These are phyloP conservation scores for Colletotrichum eleusines DNA, from an alignment of 2,329 filamentous ascomycete species.

Conservation along the genomic window DNA sequence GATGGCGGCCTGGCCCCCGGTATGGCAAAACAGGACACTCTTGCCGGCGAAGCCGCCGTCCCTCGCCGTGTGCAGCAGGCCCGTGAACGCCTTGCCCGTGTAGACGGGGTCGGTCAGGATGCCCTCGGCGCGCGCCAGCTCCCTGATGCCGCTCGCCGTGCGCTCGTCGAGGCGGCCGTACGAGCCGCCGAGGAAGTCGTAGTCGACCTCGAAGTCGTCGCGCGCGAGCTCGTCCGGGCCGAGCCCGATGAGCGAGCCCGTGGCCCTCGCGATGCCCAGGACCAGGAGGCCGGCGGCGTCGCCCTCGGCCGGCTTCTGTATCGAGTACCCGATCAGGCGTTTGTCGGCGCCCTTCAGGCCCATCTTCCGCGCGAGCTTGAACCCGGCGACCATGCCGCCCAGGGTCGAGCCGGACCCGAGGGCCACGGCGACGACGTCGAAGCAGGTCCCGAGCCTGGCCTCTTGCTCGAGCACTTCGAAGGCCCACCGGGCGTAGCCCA, in stretches of 20 bases:
- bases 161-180: slow-evolving; percentile 36
- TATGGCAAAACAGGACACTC: slow-evolving; percentile 40
- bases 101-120: slow-evolving; percentile 35
- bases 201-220: slow-evolving; percentile 38
- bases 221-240: slow-evolving; percentile 13
- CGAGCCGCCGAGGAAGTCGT: slow-evolving; percentile 8
- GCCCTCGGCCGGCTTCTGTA: neutral
- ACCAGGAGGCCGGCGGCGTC: slow-evolving; percentile 6
- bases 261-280: slow-evolving; percentile 23
- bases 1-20: slow-evolving; percentile 38
- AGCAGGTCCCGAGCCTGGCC: slow-evolving; percentile 64
- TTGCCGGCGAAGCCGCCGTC: slow-evolving; percentile 18
- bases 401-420: slow-evolving; percentile 74
- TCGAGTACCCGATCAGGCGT: slow-evolving; percentile 31
- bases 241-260: slow-evolving; percentile 26
- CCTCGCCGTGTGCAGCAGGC: slow-evolving; percentile 30
- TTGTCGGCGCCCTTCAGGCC: slow-evolving; percentile 39
- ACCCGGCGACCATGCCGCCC: slow-evolving; percentile 75
- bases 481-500: slow-evolving; percentile 75
- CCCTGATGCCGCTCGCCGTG: slow-evolving; percentile 29
- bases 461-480: slow-evolving; percentile 73
- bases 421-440: slow-evolving; percentile 71
- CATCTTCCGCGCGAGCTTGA: slow-evolving; percentile 65
- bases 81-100: slow-evolving; percentile 40
- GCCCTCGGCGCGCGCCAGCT: slow-evolving; percentile 34